phyloP scores from a whole-genome alignment of 1,284 basidiomycete genomes.

The Grifola frondosa region DNA sequence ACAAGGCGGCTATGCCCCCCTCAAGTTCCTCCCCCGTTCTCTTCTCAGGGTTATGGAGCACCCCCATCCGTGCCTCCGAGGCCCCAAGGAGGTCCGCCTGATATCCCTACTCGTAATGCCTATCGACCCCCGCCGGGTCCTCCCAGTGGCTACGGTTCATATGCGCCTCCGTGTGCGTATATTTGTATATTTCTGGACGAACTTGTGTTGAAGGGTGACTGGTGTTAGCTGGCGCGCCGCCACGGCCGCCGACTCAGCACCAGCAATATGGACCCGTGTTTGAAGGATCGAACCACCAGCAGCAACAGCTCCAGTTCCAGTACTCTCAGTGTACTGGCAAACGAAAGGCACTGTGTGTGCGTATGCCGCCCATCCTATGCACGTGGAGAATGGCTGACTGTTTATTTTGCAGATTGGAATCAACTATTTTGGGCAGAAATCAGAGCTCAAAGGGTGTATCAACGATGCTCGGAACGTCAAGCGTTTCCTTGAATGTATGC shows the following conservation, averaged over 20 bases:
- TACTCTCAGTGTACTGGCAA: conserved; percentile 84
- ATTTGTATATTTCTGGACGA: neutral
- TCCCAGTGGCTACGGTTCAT: conserved; percentile 18
- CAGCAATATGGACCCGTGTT: conserved; percentile 72
- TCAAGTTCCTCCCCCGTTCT: conserved; percentile 22
- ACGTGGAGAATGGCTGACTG: conserved; percentile 1
- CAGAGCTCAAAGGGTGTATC: conserved; percentile 78
- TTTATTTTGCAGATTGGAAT: conserved; percentile 71
- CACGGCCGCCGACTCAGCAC: conserved; percentile 57
- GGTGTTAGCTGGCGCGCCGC: conserved; percentile 37
- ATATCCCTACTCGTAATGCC: conserved; percentile 13
- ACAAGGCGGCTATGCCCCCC: conserved; percentile 26
- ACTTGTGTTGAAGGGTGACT: neutral
- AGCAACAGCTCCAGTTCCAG: conserved; percentile 60
- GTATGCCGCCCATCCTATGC: conserved; percentile 22
- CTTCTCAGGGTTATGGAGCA: conserved; percentile 10
- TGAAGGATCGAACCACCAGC: conserved; percentile 48
- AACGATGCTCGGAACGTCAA: conserved; percentile 84
- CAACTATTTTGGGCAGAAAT: conserved; percentile 72
- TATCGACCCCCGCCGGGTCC: conserved; percentile 31
- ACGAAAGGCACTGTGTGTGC: conserved; percentile 78
- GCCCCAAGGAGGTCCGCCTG: conserved; percentile 14
- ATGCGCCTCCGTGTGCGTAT: conserved; percentile 32
- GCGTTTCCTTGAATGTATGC: conserved; percentile 67
- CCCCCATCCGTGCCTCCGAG: conserved; percentile 18